Conservation (phyloP, 2,329 filamentous ascomycete species). For the Pezicula rhizophila region DNA sequence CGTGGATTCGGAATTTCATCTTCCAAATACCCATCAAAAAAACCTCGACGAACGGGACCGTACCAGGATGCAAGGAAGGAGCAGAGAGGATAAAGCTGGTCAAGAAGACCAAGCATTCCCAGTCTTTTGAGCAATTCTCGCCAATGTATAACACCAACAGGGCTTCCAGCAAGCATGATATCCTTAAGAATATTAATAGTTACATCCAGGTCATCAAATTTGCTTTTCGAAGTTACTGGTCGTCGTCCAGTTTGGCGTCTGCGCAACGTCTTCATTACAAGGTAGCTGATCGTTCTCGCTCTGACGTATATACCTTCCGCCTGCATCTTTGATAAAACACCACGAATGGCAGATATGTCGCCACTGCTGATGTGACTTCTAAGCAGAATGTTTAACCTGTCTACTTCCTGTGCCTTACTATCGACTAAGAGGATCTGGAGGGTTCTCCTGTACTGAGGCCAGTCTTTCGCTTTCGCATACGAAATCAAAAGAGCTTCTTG, state of each 20-base stretch:
- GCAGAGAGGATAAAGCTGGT: slow-evolving; percentile 45
- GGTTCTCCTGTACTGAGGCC: slow-evolving; percentile 46
- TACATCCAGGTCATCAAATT: slow-evolving; percentile 27
- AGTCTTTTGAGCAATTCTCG: slow-evolving; percentile 51
- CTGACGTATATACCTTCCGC: slow-evolving; percentile 35
- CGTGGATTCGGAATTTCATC: neutral
- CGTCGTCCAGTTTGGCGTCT: slow-evolving; percentile 25
- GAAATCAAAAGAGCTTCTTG: slow-evolving; percentile 48
- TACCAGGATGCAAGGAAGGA: slow-evolving; percentile 40
- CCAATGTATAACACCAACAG: slow-evolving; percentile 42
- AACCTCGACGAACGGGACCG: slow-evolving; percentile 6
- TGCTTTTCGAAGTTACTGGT: slow-evolving; percentile 6
- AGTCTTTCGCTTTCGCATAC: slow-evolving; percentile 45
- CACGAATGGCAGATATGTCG: slow-evolving; percentile 24
- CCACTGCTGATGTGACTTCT: slow-evolving; percentile 30
- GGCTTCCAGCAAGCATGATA: slow-evolving; percentile 37
- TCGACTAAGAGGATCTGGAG: slow-evolving; percentile 45
- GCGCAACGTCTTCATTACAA: slow-evolving; percentile 35
- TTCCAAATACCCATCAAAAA: slow-evolving; percentile 3
- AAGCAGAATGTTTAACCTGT: slow-evolving; percentile 41
- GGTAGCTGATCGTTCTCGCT: slow-evolving; percentile 34
- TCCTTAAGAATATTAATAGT: slow-evolving; percentile 40
- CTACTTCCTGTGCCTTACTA: slow-evolving; percentile 27
- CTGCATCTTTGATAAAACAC: slow-evolving; percentile 41
- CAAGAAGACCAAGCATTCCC: slow-evolving; percentile 48